These are phyloP conservation scores for Coemansia sp. DNA, from an alignment of 192 early-diverging fungal species.

Conservation along the genomic window DNA sequence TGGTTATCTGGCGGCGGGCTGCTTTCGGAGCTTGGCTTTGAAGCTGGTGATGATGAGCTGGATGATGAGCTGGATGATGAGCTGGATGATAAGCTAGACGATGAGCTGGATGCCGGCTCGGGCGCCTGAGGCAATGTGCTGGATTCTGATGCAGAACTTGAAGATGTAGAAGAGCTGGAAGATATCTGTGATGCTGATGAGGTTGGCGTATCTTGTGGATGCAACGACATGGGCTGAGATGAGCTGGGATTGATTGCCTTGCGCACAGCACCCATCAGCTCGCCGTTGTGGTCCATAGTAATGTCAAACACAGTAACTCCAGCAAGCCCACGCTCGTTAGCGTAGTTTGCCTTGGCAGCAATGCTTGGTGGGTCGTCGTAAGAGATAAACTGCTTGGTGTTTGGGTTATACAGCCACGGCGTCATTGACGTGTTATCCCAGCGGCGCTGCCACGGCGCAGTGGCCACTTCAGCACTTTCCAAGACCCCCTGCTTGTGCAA, in stretches of 20 bases:
- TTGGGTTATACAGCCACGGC: conserved; percentile 57
- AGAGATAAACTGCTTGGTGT: conserved; percentile 62
- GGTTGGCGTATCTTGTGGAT: neutral
- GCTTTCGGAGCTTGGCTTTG: neutral
- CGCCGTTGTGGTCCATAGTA: conserved; percentile 50
- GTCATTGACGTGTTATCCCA: conserved; percentile 59
- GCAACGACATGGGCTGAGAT: neutral
- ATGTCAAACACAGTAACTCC: conserved; percentile 63
- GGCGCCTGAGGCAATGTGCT: too few relatives aligned
- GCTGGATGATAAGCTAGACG: too few relatives aligned
- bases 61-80: neutral
- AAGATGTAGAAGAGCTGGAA: too few relatives aligned
- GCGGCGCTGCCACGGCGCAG: conserved; percentile 53
- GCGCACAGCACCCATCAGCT: conserved; percentile 49
- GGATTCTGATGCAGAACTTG: too few relatives aligned
- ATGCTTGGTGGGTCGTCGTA: conserved; percentile 76
- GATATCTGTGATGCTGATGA: neutral
- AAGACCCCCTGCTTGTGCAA: conserved; percentile 54
- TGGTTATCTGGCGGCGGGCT: neutral
- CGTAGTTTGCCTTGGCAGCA: conserved; percentile 58
- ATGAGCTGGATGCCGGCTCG: neutral
- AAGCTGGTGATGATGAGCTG: neutral
- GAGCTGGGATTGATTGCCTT: conserved; percentile 4
- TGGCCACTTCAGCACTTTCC: conserved; percentile 19
- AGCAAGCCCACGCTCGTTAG: conserved; percentile 48